Evolutionary conservation across 2,329 filamentous ascomycete genomes (phyloP), one percentile per base, ranked within the genome.

Genomic region (Calycina herbarum): DNA sequence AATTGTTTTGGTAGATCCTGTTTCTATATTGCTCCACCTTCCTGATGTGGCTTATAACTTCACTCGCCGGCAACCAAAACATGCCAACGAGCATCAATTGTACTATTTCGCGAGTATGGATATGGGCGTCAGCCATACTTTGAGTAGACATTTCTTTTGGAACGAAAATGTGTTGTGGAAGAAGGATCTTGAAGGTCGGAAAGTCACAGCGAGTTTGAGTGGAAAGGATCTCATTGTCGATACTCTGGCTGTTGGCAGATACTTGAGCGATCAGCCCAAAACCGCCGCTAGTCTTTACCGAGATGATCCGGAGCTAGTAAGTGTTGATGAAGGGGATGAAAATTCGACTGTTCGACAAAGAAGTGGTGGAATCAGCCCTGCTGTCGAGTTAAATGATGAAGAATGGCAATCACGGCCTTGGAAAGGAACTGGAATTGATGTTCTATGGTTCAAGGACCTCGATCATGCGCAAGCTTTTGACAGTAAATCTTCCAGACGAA

Each of bases 41-140:
- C 85, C 86, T 3, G 82, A 88, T 68, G 85, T 89, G 8, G 85
- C 85, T 1, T 89, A 86, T 74, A 89, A 89, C 69, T 89, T 89
- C 73, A 81, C 82, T 20, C 77, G 76, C 66, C 73, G 79, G 40
- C 74, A 74, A 63, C 81, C 81, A 20, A 77, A 66, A 70, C 74
- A 61, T 63, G 82, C 86, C n/a, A 86, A 85, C 68, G 85, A 89
- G 72, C 80, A 83, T 69, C 81, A 86, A 64, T 77, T 89, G 0
- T 85, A 83, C 70, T 89, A 86, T 71, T 89, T 88, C 65, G 86
- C 82, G 0, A 82, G 80, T 11, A 84, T 82, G 68, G 85, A 89
- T 68, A 83, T 85, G 70, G 82, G 84, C 57, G 82, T 88, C 8
- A 79, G 84, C 8, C 84, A 87, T 71, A 86, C 84, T 0, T 76